Evolutionary conservation across 2,329 filamentous ascomycete species (phyloP).

Genomic region (Blastomyces silverae): DNA sequence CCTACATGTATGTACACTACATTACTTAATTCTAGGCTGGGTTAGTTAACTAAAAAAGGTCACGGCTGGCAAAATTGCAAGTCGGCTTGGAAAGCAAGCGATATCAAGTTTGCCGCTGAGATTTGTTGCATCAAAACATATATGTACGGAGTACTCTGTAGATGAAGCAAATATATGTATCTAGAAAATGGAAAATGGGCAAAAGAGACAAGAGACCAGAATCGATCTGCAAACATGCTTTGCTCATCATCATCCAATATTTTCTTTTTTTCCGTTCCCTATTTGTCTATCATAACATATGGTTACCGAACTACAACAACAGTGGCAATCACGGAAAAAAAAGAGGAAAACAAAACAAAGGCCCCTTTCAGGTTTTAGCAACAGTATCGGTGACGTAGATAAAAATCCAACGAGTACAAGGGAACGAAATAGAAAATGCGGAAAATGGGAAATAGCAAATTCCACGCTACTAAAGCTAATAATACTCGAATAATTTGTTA

Average conservation of each 20-base stretch:
- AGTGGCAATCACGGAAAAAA: neutral
- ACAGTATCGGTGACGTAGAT: neutral
- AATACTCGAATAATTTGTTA: neutral
- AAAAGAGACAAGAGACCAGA: constrained; percentile 14
- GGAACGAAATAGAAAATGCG: constrained; percentile 5
- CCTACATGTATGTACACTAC: too few relatives aligned
- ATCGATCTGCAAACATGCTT: constrained; percentile 6
- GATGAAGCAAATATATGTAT: neutral
- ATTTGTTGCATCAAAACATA: neutral
- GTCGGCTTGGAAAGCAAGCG: neutral
- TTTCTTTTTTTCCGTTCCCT: neutral
- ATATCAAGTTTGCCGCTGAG: neutral
- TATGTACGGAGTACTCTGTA: too few relatives aligned
- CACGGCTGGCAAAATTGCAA: neutral
- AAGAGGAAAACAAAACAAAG: neutral
- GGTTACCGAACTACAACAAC: neutral
- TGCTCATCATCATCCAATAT: constrained; percentile 3
- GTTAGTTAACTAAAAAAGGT: too few relatives aligned
- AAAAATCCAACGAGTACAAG: neutral
- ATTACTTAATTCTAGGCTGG: neutral
- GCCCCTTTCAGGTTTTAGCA: neutral
- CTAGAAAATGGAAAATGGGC: constrained; percentile 12
- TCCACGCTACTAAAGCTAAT: neutral
- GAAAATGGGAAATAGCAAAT: constrained; percentile 7
- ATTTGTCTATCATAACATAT: neutral